Evolutionary conservation across 768 basidiomycete species (phyloP), one percentile per base, ranked within the genome.

Genomic region (Lactarius indigo): DNA sequence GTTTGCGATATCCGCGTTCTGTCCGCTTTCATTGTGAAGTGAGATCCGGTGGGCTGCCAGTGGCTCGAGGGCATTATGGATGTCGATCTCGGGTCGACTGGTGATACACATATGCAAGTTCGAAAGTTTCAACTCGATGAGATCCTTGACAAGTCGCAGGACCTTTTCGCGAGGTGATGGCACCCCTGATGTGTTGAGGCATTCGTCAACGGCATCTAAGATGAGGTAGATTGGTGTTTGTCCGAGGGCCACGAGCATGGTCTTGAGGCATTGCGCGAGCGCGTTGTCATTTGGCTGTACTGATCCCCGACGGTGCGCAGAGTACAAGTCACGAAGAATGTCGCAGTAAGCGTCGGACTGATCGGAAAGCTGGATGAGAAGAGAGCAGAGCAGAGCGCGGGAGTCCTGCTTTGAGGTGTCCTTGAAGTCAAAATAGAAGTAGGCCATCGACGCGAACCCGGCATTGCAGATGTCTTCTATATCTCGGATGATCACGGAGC

Each of bases 401-500:
- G 13, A 37, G 12, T 13, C 23, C 15, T 39, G 57, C 5, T 58
- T 58, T 13, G 0, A 23, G 5, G 33, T 50, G 47, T 50, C 47
- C 23, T 23, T 50, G 23, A 50, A 50, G n/a, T 50, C 47, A 12
- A 50, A 50, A n/a, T 50, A 50, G n/a, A 50, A 50, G n/a, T 50
- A 50, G 10, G 47, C 47, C 47, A 50, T 13, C n/a, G n/a, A 50
- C 10, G 47, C 47, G 0, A n/a, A 15, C 23, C 41, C 54, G 6
- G 54, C 9, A 1, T 35, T 47, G 31, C 23, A 33, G 30, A 47
- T 0, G 23, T 4, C 1, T 9, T 47, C 3, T 2, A 47, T 33
- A 57, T 57, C 28, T 3, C 41, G 41, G 28, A 64, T 59, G 44
- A 64, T 39, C 17, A 58, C 50, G 1, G 64, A 59, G 26, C 64